Evolutionary conservation across 148 eudicot genomes (phyloP).

Genomic region (Rhododendron mucronatum): DNA sequence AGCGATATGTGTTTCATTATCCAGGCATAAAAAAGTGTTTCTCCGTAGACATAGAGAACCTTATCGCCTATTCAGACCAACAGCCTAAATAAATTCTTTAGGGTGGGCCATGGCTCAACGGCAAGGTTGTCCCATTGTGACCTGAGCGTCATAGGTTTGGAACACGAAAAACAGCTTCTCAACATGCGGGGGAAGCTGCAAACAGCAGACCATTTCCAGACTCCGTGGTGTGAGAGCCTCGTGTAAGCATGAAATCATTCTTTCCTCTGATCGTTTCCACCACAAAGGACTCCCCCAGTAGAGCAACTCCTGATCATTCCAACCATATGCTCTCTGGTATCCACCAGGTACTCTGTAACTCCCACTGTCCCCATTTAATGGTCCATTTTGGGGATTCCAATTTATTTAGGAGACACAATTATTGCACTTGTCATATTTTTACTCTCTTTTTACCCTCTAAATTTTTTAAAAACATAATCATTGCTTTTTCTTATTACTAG

Average conservation of each 20-base stretch:
- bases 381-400: background rate
- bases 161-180: background rate
- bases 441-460: background rate
- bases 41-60: background rate
- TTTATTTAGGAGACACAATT: background rate
- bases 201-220: background rate
- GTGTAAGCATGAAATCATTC: background rate
- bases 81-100: background rate
- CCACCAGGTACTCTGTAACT: background rate
- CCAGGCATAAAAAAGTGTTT: background rate
- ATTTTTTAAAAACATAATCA: background rate
- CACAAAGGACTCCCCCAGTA: background rate
- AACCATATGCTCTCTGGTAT: background rate
- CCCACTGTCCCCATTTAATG: background rate
- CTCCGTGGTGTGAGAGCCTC: background rate
- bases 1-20: background rate
- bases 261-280: background rate
- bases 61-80: background rate
- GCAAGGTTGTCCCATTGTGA: background rate
- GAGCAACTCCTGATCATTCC: background rate
- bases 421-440: background rate
- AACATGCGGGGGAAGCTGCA: background rate
- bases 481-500: background rate
- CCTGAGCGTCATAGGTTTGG: background rate
- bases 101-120: background rate